Base-by-base conservation (phyloP, 495 filamentous ascomycete genomes). In the Penicillium maclennaniae region DNA sequence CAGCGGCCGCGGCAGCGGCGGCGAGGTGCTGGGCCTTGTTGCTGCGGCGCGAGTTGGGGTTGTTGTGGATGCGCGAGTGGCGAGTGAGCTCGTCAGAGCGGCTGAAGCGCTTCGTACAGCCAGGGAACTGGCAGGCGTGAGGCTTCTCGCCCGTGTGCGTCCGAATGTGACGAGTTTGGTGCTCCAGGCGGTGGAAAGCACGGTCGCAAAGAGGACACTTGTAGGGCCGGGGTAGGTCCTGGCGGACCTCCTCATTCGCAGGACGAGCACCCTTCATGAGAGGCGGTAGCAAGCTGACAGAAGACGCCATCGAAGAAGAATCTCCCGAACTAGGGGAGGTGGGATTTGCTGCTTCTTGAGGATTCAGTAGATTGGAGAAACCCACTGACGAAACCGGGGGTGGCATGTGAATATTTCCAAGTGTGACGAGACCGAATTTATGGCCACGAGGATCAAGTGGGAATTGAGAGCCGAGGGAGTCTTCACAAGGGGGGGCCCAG, bases 111-210 rank as follows among this genome's bases (percentile, higher is more conserved):
- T 98, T 98, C 45, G 89, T 93, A 82, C 93, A 98, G 47, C 91
- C 92, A 4, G 89, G 89, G 63, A 89, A 96, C 61, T 87, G 83
- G 81, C 93, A 98, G 38, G 86, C 91, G 63, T 98, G 93, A 16
- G 93, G 93, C 77, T 97, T 98, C 76, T 98, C 93, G 53, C 93
- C 95, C 2, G 93, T 98, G 69, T 98, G 93, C 7, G 95, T 97
- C 58, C 93, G 83, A 65, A 98, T 97, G 69, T 98, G 93, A 56
- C 93, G 82, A 25, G 93, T 98, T 76, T 98, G 93, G 68, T 98
- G 93, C 74, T 98, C 93, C 45, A 98, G 79, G 54, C 93, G 89
- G 80, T 98, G 93, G 78, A 98, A 98, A 28, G 93, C 93, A 79
- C 97, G 96, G 63, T 97, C 95, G 80, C 93, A 98, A 44, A 98